Percentiles rank a stretch among this genome's conserved stretches.
Evolutionary conservation across 208 protist species (phyloP).

Genomic region (Endotrypanum monterogeii): DNA sequence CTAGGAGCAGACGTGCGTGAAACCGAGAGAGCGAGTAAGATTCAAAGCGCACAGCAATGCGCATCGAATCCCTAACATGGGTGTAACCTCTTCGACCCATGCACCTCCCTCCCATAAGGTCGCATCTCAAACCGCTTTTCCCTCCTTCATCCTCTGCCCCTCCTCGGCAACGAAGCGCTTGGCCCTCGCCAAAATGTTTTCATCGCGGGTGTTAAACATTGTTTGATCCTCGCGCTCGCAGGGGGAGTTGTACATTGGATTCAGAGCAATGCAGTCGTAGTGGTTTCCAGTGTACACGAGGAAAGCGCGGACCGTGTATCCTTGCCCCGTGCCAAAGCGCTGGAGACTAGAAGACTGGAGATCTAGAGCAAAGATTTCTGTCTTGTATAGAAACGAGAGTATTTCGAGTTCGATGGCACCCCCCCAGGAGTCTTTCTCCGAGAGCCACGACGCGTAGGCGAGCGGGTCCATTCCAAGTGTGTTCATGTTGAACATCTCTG

Average conservation of each 20-base stretch:
- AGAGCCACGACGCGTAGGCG: constrained; percentile 80
- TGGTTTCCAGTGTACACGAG: constrained; percentile 94
- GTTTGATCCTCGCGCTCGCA: constrained; percentile 84
- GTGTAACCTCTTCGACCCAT: background rate
- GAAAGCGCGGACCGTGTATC: constrained; percentile 83
- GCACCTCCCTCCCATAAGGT: too few relatives aligned
- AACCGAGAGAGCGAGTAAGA: too few relatives aligned
- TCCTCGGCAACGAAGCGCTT: constrained; percentile 84
- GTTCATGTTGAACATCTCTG: constrained; percentile 72
- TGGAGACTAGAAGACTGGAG: constrained; percentile 78
- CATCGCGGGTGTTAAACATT: constrained; percentile 83
- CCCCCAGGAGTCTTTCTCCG: constrained; percentile 83
- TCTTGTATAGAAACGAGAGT: constrained; percentile 81
- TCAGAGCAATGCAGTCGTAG: constrained; percentile 94
- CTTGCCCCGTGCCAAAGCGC: constrained; percentile 79
- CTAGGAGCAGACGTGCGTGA: too few relatives aligned
- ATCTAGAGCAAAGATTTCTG: constrained; percentile 91
- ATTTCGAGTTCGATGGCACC: constrained; percentile 93
- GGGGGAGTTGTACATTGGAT: constrained; percentile 62
- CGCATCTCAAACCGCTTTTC: constrained; percentile 8
- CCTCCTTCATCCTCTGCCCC: constrained; percentile 39
- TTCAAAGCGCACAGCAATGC: background rate
- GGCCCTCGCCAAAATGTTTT: constrained; percentile 72
- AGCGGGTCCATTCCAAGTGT: constrained; percentile 66
- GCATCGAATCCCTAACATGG: background rate